Evolutionary conservation across 2,329 filamentous ascomycete species (phyloP).

Genomic region (Aciculosporium take): DNA sequence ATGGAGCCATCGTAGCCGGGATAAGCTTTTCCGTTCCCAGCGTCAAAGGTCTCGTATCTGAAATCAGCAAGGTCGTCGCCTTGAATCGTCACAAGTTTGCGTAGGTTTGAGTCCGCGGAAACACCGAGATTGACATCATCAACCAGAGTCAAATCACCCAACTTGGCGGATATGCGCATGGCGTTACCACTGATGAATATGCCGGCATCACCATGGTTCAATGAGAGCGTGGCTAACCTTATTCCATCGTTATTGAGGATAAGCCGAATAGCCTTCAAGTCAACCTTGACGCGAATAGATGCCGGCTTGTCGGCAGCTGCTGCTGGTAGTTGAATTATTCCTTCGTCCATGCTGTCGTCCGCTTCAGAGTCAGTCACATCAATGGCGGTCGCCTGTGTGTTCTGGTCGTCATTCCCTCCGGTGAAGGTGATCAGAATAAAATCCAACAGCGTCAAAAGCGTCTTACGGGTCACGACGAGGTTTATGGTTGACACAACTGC

Average conservation of each 20-base stretch:
- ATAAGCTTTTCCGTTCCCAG: constrained; percentile 53
- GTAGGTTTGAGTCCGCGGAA: constrained; percentile 62
- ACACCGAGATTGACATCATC: constrained; percentile 92
- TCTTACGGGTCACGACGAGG: constrained; percentile 82
- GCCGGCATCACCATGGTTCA: constrained; percentile 83
- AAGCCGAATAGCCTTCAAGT: constrained; percentile 82
- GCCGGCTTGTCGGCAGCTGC: constrained; percentile 33
- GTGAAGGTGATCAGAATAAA: constrained; percentile 91
- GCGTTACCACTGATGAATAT: constrained; percentile 76
- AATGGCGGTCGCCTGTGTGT: constrained; percentile 16
- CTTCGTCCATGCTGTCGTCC: constrained; percentile 21
- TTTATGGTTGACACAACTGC: constrained; percentile 92
- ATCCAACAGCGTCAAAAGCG: constrained; percentile 79
- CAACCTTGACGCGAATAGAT: constrained; percentile 85
- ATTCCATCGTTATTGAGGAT: constrained; percentile 98
- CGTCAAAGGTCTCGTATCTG: constrained; percentile 89
- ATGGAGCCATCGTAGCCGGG: constrained; percentile 92
- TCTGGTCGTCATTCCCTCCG: constrained; percentile 34
- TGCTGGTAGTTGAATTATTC: constrained; percentile 17
- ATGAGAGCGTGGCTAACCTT: constrained; percentile 76
- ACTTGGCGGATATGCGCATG: constrained; percentile 73
- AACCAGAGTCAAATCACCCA: constrained; percentile 77
- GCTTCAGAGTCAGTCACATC: constrained; percentile 19
- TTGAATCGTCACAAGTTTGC: constrained; percentile 84
- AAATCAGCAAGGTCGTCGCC: constrained; percentile 94